Evolutionary conservation across 2,329 filamentous ascomycete genomes (phyloP).

Genomic region (Biscogniauxia mediterranea): DNA sequence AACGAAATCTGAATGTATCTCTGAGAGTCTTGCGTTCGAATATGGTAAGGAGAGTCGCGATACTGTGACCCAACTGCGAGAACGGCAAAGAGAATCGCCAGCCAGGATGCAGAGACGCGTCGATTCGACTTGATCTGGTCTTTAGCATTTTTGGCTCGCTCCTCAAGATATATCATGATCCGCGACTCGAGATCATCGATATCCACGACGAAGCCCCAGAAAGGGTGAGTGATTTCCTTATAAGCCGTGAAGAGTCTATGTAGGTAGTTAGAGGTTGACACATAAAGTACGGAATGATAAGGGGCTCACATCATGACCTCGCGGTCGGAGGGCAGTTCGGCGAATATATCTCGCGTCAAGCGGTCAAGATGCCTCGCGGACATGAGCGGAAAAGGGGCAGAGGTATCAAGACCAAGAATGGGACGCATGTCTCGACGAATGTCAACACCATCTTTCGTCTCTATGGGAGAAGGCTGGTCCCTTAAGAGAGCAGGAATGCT

Average conservation of each 20-base stretch:
- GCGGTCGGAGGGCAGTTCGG: constrained; percentile 61
- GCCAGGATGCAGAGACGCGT: constrained; percentile 62
- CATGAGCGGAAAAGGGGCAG: constrained; percentile 66
- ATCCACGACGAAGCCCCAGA: constrained; percentile 67
- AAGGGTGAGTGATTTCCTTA: constrained; percentile 65
- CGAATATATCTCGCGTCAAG: constrained; percentile 58
- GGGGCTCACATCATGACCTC: constrained; percentile 64
- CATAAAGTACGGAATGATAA: not conserved
- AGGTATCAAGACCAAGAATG: constrained; percentile 64
- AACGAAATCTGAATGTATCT: constrained; percentile 64
- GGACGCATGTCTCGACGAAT: constrained; percentile 65
- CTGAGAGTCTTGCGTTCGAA: constrained; percentile 58
- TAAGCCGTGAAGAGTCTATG: constrained; percentile 61
- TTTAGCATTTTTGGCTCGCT: constrained; percentile 56
- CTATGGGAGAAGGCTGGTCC: constrained; percentile 56
- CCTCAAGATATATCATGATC: constrained; percentile 64
- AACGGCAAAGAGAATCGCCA: constrained; percentile 64
- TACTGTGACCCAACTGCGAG: constrained; percentile 66
- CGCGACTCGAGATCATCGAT: constrained; percentile 64
- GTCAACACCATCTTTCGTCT: constrained; percentile 51
- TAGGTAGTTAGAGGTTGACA: not conserved
- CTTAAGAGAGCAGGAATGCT: constrained; percentile 65
- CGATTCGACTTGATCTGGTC: constrained; percentile 45
- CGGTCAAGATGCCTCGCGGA: constrained; percentile 60
- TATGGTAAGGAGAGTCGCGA: constrained; percentile 62